phyloP scores from a whole-genome alignment of 495 filamentous ascomycete species.

The Apodospora peruviana region DNA sequence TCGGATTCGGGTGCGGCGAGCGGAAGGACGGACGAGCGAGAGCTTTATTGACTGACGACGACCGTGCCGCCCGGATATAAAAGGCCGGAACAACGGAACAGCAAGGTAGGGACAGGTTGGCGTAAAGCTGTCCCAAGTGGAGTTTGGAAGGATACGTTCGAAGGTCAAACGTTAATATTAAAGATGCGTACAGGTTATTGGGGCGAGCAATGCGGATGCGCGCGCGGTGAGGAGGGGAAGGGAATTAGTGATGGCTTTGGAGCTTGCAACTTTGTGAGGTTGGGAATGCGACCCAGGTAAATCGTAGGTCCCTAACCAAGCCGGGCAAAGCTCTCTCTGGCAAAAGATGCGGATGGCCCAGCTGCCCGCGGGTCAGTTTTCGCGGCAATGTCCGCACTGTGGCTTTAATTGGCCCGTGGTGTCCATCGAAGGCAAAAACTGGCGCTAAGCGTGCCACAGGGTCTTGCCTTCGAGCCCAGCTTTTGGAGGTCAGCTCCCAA shows the following conservation, averaged over 20 bases:
- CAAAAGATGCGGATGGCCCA: not conserved
- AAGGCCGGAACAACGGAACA: not conserved
- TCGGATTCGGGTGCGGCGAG: not conserved
- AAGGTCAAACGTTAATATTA: no score
- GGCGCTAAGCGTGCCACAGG: not conserved
- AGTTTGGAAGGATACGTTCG: no score
- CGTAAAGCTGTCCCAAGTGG: not conserved
- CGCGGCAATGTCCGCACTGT: not conserved
- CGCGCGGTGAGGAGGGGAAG: no score
- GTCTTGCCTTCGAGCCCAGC: not conserved
- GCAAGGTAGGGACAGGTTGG: not conserved
- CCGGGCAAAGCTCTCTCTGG: not conserved
- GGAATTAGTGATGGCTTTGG: not conserved
- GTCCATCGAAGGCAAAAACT: not conserved
- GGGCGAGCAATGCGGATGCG: no score
- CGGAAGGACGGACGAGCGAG: not conserved
- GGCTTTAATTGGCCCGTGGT: not conserved
- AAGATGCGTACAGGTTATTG: no score
- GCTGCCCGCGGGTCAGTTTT: not conserved
- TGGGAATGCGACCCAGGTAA: constrained; percentile 18
- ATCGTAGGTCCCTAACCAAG: constrained; percentile 6
- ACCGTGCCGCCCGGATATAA: not conserved
- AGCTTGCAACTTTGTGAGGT: constrained; percentile 10
- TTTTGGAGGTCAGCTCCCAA: not conserved
- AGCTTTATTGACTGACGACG: not conserved